These are phyloP conservation scores for Ceratobasidium papillatum DNA, from an alignment of 1,284 basidiomycete genomes.

Conservation along the genomic window DNA sequence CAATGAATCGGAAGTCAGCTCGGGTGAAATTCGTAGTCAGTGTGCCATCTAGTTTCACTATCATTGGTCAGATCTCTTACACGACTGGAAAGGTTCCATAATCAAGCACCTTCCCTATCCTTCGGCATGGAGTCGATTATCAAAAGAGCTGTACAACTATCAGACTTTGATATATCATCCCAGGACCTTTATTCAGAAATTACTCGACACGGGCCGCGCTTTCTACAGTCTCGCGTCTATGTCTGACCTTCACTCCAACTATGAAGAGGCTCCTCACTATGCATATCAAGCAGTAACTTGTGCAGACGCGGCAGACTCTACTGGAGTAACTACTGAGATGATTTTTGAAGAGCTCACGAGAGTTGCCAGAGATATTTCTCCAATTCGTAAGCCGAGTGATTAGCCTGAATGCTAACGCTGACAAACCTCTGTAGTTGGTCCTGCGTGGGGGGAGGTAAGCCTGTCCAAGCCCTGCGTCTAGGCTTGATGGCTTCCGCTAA, in stretches of 20 bases:
- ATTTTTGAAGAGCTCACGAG: slow-evolving; percentile 18
- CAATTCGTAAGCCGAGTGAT: slow-evolving; percentile 6
- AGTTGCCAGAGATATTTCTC: background rate
- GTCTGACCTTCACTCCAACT: background rate
- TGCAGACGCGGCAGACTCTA: slow-evolving; percentile 26
- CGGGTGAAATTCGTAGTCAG: background rate
- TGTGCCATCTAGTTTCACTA: background rate
- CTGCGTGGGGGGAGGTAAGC: background rate
- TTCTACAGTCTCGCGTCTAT: no score
- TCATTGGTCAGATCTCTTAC: background rate
- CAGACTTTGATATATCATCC: no score
- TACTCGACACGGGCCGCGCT: no score
- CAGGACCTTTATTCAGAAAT: no score
- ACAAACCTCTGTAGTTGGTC: background rate
- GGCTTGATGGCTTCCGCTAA: background rate
- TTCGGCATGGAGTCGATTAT: no score
- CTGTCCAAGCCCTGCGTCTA: no score
- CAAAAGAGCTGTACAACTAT: no score
- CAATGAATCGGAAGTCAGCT: background rate
- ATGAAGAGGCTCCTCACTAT: background rate
- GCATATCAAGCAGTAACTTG: slow-evolving; percentile 26
- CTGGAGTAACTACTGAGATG: slow-evolving; percentile 22
- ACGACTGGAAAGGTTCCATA: background rate
- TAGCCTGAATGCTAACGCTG: background rate
- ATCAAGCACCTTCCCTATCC: background rate